These are phyloP conservation scores for Reutealis trisperma DNA, from an alignment of 345 rosid genomes.

Conservation along the genomic window DNA sequence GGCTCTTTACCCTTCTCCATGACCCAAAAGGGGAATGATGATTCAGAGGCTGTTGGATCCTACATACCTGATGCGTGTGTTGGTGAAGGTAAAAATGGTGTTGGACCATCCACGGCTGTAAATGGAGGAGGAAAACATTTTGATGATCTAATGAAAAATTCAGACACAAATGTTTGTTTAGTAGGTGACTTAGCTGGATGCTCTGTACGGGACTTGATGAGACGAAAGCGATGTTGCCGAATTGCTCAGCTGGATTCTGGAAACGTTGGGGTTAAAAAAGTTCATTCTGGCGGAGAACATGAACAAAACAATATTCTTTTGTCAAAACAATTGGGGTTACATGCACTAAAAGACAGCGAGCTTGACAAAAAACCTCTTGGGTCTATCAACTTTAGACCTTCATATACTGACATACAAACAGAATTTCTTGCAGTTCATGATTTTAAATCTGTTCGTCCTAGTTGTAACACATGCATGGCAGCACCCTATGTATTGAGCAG, in stretches of 20 bases:
- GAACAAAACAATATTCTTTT: constrained; percentile 16
- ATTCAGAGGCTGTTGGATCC: constrained; percentile 30
- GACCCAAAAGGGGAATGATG: constrained; percentile 34
- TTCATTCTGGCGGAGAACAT: constrained; percentile 30
- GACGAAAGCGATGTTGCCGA: constrained; percentile 60
- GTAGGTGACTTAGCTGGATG: constrained; percentile 41
- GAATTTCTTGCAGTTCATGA: constrained; percentile 10
- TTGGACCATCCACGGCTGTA: constrained; percentile 14
- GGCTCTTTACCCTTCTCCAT: constrained; percentile 63
- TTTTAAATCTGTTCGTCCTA: constrained; percentile 10
- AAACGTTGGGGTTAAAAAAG: constrained; percentile 35
- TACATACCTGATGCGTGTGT: constrained; percentile 26
- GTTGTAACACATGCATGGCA: background rate
- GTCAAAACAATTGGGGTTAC: constrained; percentile 37
- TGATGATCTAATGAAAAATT: constrained; percentile 30
- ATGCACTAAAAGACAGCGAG: constrained; percentile 18
- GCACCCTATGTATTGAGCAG: constrained; percentile 6
- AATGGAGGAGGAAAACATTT: constrained; percentile 36
- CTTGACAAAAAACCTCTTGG: constrained; percentile 18
- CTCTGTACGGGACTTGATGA: constrained; percentile 87
- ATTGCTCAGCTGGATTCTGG: constrained; percentile 43
- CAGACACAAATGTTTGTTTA: constrained; percentile 35
- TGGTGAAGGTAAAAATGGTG: constrained; percentile 33
- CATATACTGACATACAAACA: constrained; percentile 6
- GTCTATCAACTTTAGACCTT: constrained; percentile 10